Evolutionary conservation across 805 yeast genomes (phyloP).

Genomic region (Sugiyamaella americana): DNA sequence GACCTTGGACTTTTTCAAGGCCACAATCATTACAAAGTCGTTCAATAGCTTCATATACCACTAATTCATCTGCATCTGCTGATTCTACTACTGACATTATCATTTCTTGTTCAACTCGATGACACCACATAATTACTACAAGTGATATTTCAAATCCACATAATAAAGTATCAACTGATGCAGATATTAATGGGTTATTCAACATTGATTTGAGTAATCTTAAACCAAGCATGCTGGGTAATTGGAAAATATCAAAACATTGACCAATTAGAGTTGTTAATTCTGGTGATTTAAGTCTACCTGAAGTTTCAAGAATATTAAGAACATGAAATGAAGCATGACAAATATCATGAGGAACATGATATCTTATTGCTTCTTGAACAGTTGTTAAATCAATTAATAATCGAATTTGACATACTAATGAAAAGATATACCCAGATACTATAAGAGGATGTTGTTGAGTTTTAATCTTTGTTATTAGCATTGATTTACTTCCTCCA

Average conservation of each 20-base stretch:
- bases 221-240: conserved; percentile 23
- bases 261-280: conserved; percentile 19
- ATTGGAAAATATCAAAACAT: conserved; percentile 24
- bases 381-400: conserved; percentile 17
- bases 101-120: conserved; percentile 24
- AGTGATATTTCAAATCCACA: conserved; percentile 24
- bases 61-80: conserved; percentile 13
- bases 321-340: conserved; percentile 16
- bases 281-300: conserved; percentile 14
- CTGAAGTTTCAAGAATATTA: conserved; percentile 9
- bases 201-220: conserved; percentile 21
- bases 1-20: conserved; percentile 19
- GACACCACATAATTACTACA: conserved; percentile 27
- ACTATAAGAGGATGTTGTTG: conserved; percentile 22
- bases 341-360: conserved; percentile 22
- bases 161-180: conserved; percentile 19
- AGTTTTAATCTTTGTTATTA: conserved; percentile 7
- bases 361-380: conserved; percentile 19
- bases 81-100: conserved; percentile 10
- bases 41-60: conserved; percentile 22
- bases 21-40: conserved; percentile 19
- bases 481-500: conserved; percentile 5
- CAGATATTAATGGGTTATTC: conserved; percentile 21
- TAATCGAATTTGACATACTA: conserved; percentile 17
- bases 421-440: conserved; percentile 14